Percentiles rank a stretch among this genome's conserved stretches.
phyloP scores from a whole-genome alignment of 2,329 filamentous ascomycete species.

The Hyphodiscus sp. region DNA sequence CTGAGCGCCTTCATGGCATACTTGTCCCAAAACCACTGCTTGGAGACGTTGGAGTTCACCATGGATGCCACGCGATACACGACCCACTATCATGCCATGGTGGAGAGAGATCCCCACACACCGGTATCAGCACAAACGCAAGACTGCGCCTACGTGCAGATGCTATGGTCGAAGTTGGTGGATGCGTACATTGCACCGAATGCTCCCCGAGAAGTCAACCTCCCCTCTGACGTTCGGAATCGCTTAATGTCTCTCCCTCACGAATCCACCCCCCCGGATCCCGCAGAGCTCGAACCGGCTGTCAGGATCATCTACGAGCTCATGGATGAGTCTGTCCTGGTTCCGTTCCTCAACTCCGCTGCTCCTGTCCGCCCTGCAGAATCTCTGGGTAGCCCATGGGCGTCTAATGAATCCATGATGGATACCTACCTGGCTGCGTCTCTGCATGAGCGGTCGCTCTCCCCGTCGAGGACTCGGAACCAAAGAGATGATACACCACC shows the following conservation, averaged over 20 bases:
- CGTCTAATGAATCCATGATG: slow-evolving; percentile 26
- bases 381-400: slow-evolving; percentile 24
- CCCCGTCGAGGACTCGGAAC: slow-evolving; percentile 17
- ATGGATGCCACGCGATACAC: slow-evolving; percentile 87
- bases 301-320: slow-evolving; percentile 87
- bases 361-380: slow-evolving; percentile 17
- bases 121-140: slow-evolving; percentile 23
- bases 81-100: slow-evolving; percentile 36
- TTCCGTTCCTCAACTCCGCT: slow-evolving; percentile 72
- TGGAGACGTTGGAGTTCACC: slow-evolving; percentile 95
- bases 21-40: slow-evolving; percentile 91
- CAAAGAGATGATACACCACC: slow-evolving; percentile 24
- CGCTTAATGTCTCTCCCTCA: slow-evolving; percentile 61
- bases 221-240: slow-evolving; percentile 80
- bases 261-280: slow-evolving; percentile 59
- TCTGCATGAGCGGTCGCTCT: slow-evolving; percentile 24
- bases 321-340: slow-evolving; percentile 94
- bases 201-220: slow-evolving; percentile 80
- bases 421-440: slow-evolving; percentile 25
- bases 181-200: slow-evolving; percentile 86
- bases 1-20: slow-evolving; percentile 93
- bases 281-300: slow-evolving; percentile 71
- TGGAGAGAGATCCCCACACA: slow-evolving; percentile 38
- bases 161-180: slow-evolving; percentile 81
- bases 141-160: slow-evolving; percentile 54